Conservation (phyloP, 2,329 filamentous ascomycete species). For the Fusarium marasasianum region DNA sequence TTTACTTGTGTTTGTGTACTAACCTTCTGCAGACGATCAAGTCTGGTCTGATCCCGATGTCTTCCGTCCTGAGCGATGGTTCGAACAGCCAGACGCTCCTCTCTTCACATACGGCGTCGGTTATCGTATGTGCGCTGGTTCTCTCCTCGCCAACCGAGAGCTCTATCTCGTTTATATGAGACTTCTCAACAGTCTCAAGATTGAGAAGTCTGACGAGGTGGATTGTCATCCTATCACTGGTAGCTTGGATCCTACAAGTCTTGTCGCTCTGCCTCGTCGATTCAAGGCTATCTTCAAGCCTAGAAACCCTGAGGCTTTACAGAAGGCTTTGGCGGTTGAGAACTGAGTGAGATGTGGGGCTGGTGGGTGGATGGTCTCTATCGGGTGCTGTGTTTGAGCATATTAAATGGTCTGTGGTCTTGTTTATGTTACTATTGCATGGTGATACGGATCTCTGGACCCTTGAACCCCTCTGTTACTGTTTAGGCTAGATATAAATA, state of each 20-base stretch:
- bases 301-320: slow-evolving; percentile 42
- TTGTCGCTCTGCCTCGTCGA: slow-evolving; percentile 68
- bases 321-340: slow-evolving; percentile 17
- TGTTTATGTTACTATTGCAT: neutral
- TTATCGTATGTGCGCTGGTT: slow-evolving; percentile 73
- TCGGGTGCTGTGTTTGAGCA: too few species aligned
- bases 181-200: slow-evolving; percentile 68
- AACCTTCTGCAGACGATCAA: slow-evolving; percentile 12
- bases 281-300: slow-evolving; percentile 69
- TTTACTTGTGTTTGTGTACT: neutral
- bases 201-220: slow-evolving; percentile 62
- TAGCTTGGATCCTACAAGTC: slow-evolving; percentile 67
- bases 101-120: slow-evolving; percentile 73
- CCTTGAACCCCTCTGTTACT: neutral
- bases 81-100: slow-evolving; percentile 65
- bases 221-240: slow-evolving; percentile 69
- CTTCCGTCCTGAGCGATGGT: slow-evolving; percentile 69
- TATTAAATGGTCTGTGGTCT: rapidly evolving
- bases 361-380: rapidly evolving
- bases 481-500: neutral
- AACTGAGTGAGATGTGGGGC: neutral
- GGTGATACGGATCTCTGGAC: neutral
- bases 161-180: slow-evolving; percentile 72
- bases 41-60: slow-evolving; percentile 59
- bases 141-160: slow-evolving; percentile 66